Percentiles rank a stretch among this genome's conserved stretches.
Conservation (phyloP, 176 grass and related monocot genomes). For the Carex littledalei region DNA sequence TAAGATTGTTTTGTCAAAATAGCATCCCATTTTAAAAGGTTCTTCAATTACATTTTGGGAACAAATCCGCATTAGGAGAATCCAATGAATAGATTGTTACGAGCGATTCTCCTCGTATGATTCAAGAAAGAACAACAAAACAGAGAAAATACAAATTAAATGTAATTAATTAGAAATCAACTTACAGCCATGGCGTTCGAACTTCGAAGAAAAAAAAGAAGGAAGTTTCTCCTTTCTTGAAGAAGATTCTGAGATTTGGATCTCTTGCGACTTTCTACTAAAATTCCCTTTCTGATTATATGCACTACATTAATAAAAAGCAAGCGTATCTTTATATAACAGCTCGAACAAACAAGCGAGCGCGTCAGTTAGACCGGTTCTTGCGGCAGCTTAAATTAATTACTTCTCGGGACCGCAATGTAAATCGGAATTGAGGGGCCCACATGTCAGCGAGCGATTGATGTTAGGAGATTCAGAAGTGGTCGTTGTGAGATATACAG, state of each 20-base stretch:
- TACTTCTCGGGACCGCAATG: not conserved
- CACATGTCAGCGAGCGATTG: not conserved
- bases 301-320: not conserved
- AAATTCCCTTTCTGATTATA: not conserved
- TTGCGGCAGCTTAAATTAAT: not conserved
- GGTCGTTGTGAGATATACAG: not conserved
- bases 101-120: not conserved
- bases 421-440: not conserved
- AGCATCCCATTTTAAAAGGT: not conserved
- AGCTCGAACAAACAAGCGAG: not conserved
- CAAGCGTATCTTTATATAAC: not conserved
- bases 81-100: not conserved
- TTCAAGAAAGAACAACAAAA: not conserved
- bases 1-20: not conserved
- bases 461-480: not conserved
- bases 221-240: not conserved
- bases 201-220: not conserved
- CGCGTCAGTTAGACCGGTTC: slow-evolving; percentile 18
- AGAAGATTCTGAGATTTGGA: not conserved
- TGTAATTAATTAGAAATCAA: not conserved
- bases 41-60: not conserved
- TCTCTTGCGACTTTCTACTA: not conserved
- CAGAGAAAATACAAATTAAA: not conserved
- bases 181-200: slow-evolving; percentile 20
- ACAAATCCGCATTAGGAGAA: not conserved